Evolutionary conservation across 2,329 filamentous ascomycete species (phyloP), one percentile per base, ranked within the genome.

Genomic region (Paracamarosporium sp.): DNA sequence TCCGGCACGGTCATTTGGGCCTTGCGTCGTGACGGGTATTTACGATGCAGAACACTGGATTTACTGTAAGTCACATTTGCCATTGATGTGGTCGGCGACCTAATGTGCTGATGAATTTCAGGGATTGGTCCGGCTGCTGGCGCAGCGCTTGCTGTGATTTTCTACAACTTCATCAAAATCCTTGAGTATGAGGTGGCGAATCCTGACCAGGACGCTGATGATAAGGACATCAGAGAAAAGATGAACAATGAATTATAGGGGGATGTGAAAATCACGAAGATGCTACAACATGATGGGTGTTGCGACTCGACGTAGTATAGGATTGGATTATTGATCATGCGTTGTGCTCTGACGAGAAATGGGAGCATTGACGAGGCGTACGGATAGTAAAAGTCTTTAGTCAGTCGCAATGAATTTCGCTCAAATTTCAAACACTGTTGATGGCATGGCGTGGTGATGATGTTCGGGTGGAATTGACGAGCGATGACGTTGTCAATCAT

Each of bases 141-240:
- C 25, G 65, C 64, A 8, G 63, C 80, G 9, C 65, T 83, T 2
- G 82, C 82, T 0, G 78, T 78, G 1, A 77, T 70, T 4, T 83
- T 84, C 65, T 85, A 80, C 56, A 69, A 70, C 50, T 72, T 83
- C 55, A 75, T 85, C 57, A 78, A 79, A 63, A 69, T 72, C 41
- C 59, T 72, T 27, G 66, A 72, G 43, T 74, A 74, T 53, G 67
- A 73, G 57, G 62, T 67, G 45, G 69, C 66, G 27, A 73, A 75
- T 56, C 66, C 67, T 12, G 67, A 65, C 11, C 67, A 69, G 44
- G 72, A 74, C 51, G 59, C 59, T 6, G 63, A 68, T 58, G 57
- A 60, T 30, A 63, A 64, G 35, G 63, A 65, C 13, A 50, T 55
- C 25, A 48, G 53, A 28, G 47, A 55, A 20, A 59, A 55, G 27